These are phyloP conservation scores for Barbarea vulgaris DNA, from an alignment of 345 rosid genomes.

Conservation along the genomic window DNA sequence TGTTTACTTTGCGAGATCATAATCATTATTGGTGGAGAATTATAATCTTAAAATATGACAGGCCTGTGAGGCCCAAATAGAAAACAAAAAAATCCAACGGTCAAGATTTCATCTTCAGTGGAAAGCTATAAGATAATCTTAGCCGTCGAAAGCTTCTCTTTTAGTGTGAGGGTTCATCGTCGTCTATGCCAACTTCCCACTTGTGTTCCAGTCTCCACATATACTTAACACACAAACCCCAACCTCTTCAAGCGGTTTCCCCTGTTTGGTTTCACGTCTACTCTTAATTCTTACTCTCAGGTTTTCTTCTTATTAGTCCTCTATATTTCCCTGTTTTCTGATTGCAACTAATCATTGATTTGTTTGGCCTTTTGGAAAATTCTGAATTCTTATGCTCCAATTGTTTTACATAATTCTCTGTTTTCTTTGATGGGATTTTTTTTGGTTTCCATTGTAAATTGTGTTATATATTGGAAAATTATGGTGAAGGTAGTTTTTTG, in stretches of 20 bases:
- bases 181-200: conserved; percentile 20
- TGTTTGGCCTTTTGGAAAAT: neutral
- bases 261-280: conserved; percentile 8
- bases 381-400: neutral
- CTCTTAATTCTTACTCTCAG: neutral
- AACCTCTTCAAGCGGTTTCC: conserved; percentile 5
- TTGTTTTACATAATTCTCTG: neutral
- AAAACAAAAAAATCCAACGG: conserved; percentile 26
- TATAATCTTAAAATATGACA: neutral
- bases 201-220: conserved; percentile 19
- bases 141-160: conserved; percentile 20
- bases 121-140: neutral
- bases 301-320: neutral
- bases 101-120: neutral
- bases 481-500: neutral
- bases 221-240: neutral
- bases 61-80: conserved; percentile 30
- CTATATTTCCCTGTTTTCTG: neutral
- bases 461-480: neutral
- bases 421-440: neutral
- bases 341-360: neutral
- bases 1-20: too few species aligned
- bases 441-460: neutral
- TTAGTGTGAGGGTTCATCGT: conserved; percentile 30
- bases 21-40: too few species aligned